These are phyloP conservation scores for Physocladia obscura DNA, from an alignment of 192 early-diverging fungal species.

Conservation along the genomic window DNA sequence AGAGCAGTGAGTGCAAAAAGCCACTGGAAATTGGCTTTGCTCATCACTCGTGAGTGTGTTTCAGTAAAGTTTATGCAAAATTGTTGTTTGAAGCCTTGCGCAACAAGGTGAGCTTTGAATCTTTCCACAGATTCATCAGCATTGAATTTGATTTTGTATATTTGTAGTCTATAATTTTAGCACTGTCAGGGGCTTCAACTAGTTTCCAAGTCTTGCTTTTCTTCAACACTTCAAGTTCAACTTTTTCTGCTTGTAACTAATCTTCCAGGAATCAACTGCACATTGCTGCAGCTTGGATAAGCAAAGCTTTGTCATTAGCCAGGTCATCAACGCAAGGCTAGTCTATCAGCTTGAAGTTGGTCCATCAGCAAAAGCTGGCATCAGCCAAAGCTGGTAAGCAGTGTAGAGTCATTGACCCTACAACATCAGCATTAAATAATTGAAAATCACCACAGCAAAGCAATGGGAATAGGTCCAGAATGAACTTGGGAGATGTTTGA, in stretches of 20 bases:
- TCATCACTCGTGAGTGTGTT: conserved; percentile 27
- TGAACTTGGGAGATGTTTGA: no score
- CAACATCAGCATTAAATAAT: no score
- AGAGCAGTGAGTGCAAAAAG: not conserved
- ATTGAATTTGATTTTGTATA: conserved; percentile 15
- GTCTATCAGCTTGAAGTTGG: no score
- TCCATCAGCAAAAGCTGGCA: no score
- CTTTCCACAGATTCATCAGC: conserved; percentile 10
- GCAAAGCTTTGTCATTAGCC: no score
- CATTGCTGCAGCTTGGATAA: not conserved
- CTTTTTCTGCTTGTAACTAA: not conserved
- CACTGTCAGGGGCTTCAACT: not conserved
- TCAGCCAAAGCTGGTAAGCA: no score
- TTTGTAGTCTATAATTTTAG: conserved; percentile 9
- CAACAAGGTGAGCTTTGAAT: conserved; percentile 35
- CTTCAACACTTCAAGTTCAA: not conserved
- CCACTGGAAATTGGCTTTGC: not conserved
- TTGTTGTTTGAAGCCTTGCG: conserved; percentile 36
- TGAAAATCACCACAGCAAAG: no score
- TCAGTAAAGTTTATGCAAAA: conserved; percentile 24
- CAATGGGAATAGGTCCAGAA: no score
- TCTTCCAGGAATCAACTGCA: not conserved
- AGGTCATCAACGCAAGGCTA: no score
- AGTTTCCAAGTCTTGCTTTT: not conserved
- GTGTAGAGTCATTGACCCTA: no score